These are phyloP conservation scores for Passiflora organensis DNA, from an alignment of 345 rosid species.

Conservation along the genomic window DNA sequence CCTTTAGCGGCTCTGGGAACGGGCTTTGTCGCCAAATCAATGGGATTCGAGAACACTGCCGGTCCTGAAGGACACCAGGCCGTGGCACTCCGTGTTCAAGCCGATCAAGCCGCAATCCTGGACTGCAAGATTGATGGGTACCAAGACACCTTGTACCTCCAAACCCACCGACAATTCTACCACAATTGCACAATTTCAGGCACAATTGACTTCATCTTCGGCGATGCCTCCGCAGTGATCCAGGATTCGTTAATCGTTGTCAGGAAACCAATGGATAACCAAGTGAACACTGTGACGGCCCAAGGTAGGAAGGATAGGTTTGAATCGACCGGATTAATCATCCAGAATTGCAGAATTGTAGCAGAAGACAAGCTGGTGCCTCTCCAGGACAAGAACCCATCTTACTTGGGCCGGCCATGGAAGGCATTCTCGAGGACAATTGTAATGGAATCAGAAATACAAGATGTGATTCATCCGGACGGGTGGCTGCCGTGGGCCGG, in stretches of 20 bases:
- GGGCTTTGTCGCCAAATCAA: slow-evolving; percentile 57
- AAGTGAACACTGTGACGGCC: slow-evolving; percentile 54
- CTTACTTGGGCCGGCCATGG: slow-evolving; percentile 81
- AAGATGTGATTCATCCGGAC: slow-evolving; percentile 51
- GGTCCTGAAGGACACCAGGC: slow-evolving; percentile 65
- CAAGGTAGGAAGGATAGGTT: slow-evolving; percentile 30
- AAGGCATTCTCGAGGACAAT: slow-evolving; percentile 49
- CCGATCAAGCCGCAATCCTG: slow-evolving; percentile 45
- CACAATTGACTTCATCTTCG: slow-evolving; percentile 78
- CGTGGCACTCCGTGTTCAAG: slow-evolving; percentile 56
- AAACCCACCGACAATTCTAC: slow-evolving; percentile 59
- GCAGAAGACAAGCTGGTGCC: slow-evolving; percentile 49
- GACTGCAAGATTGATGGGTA: slow-evolving; percentile 63
- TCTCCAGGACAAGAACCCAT: slow-evolving; percentile 21
- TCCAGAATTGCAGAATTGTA: slow-evolving; percentile 70
- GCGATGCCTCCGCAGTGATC: slow-evolving; percentile 46
- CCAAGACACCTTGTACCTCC: slow-evolving; percentile 65
- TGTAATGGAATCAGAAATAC: slow-evolving; percentile 46
- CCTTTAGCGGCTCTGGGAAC: slow-evolving; percentile 47
- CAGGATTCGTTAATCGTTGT: slow-evolving; percentile 61
- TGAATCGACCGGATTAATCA: slow-evolving; percentile 41
- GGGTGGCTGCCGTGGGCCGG: slow-evolving; percentile 52
- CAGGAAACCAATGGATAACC: slow-evolving; percentile 38
- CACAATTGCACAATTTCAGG: slow-evolving; percentile 62
- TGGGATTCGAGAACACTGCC: slow-evolving; percentile 72